Base-by-base conservation (phyloP, 495 filamentous ascomycete species). In the Podospora pseudoanserina region DNA sequence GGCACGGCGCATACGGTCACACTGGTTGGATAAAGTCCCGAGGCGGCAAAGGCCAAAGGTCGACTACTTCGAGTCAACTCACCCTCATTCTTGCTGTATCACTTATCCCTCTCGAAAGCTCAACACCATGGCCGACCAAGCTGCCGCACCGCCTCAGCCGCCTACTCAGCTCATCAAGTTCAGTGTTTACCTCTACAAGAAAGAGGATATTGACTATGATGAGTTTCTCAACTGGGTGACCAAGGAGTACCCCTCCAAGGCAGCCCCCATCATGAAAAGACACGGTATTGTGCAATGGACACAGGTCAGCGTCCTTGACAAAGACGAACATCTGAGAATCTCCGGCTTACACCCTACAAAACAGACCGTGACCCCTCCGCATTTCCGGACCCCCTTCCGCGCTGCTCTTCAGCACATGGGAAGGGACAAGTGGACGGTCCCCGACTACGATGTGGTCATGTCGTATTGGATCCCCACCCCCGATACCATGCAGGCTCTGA, bases 161-260 rank as follows among this genome's bases (percentile, higher is more conserved):
- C 39, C 39, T 18, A 49, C 39, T 49, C 60, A 32, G 30, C 59
- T 68, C 16, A 68, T 68, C n/a, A 63, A 63, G n/a, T 65, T 68
- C 23, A 27, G 13, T 15, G 34, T 68, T 13, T 57, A 34, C n/a
- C 56, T 68, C 28, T 68, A 68, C 66, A 68, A 68, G 59, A 63
- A 68, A n/a, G 34, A 63, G 16, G 58, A 63, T n/a, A 55, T 68
- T 13, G 11, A 16, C 34, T 68, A 19, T 15, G 66, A 68, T n/a
- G 66, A 68, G n/a, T 68, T 68, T 57, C 49, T 56, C n/a, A 54
- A 63, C n/a, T 68, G 66, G 66, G 28, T 60, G 2, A 68, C 66
- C 9, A 53, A 68, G 34, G 34, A 23, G 5, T 68, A 68, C 26
- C 59, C 58, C 32, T 13, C 19, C 27, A 53, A 68, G 39, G 66